Percentiles rank a stretch among this genome's conserved stretches.
These are phyloP conservation scores for Cadophora sp. DNA, from an alignment of 2,329 filamentous ascomycete species.

Conservation along the genomic window DNA sequence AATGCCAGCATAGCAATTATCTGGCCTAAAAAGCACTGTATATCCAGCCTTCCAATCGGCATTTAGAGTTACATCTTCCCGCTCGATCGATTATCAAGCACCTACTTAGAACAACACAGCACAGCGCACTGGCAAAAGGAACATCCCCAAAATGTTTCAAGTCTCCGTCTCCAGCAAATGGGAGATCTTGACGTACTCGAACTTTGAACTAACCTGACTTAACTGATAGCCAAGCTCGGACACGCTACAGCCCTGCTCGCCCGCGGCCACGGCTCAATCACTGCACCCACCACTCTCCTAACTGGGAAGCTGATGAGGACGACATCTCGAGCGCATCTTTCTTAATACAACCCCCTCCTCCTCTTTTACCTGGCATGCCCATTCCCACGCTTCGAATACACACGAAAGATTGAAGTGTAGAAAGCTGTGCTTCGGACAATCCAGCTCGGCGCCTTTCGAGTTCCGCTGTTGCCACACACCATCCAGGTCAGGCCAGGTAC, in stretches of 20 bases:
- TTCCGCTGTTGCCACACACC: background rate
- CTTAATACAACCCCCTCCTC: slow-evolving; percentile 2
- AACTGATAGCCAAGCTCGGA: slow-evolving; percentile 1
- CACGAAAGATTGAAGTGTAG: background rate
- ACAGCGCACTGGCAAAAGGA: slow-evolving; percentile 7
- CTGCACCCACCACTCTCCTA: slow-evolving; percentile 6
- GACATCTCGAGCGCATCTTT: slow-evolving; percentile 9
- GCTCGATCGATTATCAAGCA: slow-evolving; percentile 23
- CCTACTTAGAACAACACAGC: no score
- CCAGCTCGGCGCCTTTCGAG: background rate
- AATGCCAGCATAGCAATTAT: background rate
- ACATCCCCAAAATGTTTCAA: slow-evolving; percentile 20
- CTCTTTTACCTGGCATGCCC: background rate
- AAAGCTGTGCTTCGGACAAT: background rate
- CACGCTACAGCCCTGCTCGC: background rate
- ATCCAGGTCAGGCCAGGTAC: background rate
- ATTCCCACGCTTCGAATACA: background rate
- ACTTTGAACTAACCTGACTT: background rate
- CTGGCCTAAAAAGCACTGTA: background rate
- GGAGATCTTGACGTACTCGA: slow-evolving; percentile 12
- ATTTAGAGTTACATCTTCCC: no score
- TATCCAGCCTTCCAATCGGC: slow-evolving; percentile 2
- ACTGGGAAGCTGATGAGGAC: slow-evolving; percentile 13
- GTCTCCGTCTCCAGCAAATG: slow-evolving; percentile 11
- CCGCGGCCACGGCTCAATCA: background rate